Percentiles rank a stretch among this genome's conserved stretches.
phyloP scores from a whole-genome alignment of 2,329 filamentous ascomycete genomes.

The Colletotrichum tamarilloi region DNA sequence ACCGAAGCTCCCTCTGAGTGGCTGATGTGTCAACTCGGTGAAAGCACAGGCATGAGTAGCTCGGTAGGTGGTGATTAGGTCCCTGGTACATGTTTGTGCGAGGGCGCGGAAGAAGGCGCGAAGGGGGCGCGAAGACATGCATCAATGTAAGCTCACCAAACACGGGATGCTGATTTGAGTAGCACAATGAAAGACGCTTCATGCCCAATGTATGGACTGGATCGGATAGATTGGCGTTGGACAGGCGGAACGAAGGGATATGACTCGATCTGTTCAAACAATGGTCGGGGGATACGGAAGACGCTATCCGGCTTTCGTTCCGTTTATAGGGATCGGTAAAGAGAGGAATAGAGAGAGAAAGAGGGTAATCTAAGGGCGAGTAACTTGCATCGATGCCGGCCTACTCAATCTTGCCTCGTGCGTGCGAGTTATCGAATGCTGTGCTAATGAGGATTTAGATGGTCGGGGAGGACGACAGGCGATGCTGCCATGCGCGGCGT shows the following conservation, averaged over 20 bases:
- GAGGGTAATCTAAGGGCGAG: neutral
- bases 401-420: neutral
- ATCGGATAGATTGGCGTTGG: neutral
- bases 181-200: neutral
- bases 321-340: neutral
- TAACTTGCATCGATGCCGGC: neutral
- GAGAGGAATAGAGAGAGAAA: neutral
- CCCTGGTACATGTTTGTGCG: slow-evolving; percentile 15
- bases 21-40: slow-evolving; percentile 28
- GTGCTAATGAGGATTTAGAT: neutral
- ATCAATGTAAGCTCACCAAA: neutral
- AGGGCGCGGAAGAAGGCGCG: neutral
- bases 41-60: slow-evolving; percentile 19
- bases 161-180: neutral
- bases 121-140: neutral
- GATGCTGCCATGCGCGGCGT: neutral
- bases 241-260: neutral
- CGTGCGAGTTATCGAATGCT: neutral
- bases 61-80: slow-evolving; percentile 21
- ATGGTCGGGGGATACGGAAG: neutral
- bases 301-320: neutral
- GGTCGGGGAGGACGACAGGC: neutral
- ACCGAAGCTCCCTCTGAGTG: slow-evolving; percentile 28
- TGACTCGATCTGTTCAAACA: neutral
- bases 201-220: neutral